A percentile compares a stretch with the other conserved stretches of the same genome.
Evolutionary conservation across 2,329 filamentous ascomycete genomes (phyloP).

Genomic region (Xylariaceae sp.): DNA sequence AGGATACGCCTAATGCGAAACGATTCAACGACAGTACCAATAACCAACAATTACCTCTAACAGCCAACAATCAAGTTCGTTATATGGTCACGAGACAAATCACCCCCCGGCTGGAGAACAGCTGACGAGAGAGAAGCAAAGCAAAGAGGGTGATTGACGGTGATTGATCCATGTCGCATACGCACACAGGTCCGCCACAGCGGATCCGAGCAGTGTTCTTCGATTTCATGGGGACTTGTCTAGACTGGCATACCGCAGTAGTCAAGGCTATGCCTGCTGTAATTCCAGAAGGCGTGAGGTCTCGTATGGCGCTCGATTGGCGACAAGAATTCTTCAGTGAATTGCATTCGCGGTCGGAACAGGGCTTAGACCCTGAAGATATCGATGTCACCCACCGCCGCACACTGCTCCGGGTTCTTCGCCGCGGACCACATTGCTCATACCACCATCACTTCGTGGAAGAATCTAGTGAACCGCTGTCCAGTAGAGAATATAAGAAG

Average conservation of each 20-base stretch:
- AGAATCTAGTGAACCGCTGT: slow-evolving; percentile 12
- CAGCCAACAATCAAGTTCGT: too few relatives aligned
- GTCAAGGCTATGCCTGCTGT: slow-evolving; percentile 32
- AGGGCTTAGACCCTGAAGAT: slow-evolving; percentile 28
- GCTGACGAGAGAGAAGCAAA: too few relatives aligned
- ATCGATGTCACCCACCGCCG: slow-evolving; percentile 35
- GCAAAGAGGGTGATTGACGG: too few relatives aligned
- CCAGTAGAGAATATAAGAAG: slow-evolving; percentile 8
- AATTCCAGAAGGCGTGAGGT: slow-evolving; percentile 30
- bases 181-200: background rate
- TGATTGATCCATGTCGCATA: too few relatives aligned
- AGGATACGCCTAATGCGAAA: too few relatives aligned
- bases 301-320: slow-evolving; percentile 47
- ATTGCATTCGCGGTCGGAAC: slow-evolving; percentile 36
- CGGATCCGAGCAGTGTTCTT: slow-evolving; percentile 48
- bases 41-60: too few relatives aligned
- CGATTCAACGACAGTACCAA: too few relatives aligned
- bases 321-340: slow-evolving; percentile 46
- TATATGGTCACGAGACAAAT: too few relatives aligned
- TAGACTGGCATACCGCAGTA: slow-evolving; percentile 48
- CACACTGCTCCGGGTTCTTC: slow-evolving; percentile 32
- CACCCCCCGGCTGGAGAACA: too few relatives aligned
- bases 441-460: slow-evolving; percentile 16
- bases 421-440: slow-evolving; percentile 25
- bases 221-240: slow-evolving; percentile 57